Evolutionary conservation across 768 basidiomycete species (phyloP), one percentile per base, ranked within the genome.

Genomic region (Tulasnella sp.): DNA sequence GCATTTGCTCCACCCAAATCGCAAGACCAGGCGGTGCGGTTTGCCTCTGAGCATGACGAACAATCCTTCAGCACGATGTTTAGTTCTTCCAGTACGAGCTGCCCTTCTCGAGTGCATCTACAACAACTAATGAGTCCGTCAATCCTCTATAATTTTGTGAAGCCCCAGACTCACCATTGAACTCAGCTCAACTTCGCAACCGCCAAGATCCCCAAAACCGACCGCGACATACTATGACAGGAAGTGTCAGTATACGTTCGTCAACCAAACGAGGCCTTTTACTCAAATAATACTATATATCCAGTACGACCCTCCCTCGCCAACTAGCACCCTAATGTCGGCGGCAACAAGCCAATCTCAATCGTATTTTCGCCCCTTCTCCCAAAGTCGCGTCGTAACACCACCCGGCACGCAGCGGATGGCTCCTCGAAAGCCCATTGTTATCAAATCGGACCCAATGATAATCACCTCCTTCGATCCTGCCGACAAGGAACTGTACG

Each of bases 391-490:
- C 19, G 32, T 50, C 65, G 31, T 63, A 65, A 65, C 72, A 60
- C 62, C 66, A 59, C 59, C 25, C 14, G 29, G n/a, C 25, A 40
- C 58, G 56, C 37, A 43, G 42, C 40, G 55, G 31, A 45, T 57
- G 42, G 65, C 64, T 23, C 68, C 66, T 23, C 55, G 43, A 23
- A 39, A 65, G 49, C 74, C 69, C 63, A 65, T 75, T 32, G 62
- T 70, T 19, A 75, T 86, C 63, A 80, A 82, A 39, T 71, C 79
- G 21, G 85, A 88, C 66, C 77, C 82, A 4, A 70, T 82, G 6
- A 71, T 86, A 39, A 65, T 80, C 55, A 84, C 84, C 32, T 83
- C 78, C 61, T 90, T 90, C 63, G 85, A 89, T 67, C 75, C 79
- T 12, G 72, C 75, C 21, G 87, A 90, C 69, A 80, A 75, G 69